These are phyloP conservation scores for Plantago lanceolata DNA, from an alignment of 305 asterid species.

Conservation along the genomic window DNA sequence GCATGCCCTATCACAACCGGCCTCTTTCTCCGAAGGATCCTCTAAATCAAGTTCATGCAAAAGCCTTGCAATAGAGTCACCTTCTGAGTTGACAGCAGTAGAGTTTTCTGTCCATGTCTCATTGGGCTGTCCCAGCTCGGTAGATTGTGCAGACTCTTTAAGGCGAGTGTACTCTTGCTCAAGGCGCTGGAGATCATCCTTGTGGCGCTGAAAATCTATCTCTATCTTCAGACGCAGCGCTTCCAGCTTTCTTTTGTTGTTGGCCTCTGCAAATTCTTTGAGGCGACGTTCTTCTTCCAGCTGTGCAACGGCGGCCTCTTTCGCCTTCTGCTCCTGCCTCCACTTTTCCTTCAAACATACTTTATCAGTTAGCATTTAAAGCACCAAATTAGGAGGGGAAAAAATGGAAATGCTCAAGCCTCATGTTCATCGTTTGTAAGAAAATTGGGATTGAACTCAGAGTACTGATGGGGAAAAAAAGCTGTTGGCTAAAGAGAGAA, in stretches of 20 bases:
- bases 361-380: constrained; percentile 15
- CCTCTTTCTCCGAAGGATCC: constrained; percentile 41
- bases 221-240: constrained; percentile 73
- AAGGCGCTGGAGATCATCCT: constrained; percentile 81
- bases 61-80: constrained; percentile 50
- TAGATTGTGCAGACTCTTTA: constrained; percentile 44
- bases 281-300: constrained; percentile 70
- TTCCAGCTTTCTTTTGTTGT: constrained; percentile 72
- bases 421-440: too few relatives aligned
- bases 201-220: constrained; percentile 87
- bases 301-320: constrained; percentile 49
- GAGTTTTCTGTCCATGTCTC: constrained; percentile 37
- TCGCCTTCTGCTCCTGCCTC: constrained; percentile 70
- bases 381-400: background rate
- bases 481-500: too few relatives aligned
- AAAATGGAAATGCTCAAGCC: too few relatives aligned
- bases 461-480: too few relatives aligned
- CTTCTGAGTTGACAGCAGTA: constrained; percentile 35
- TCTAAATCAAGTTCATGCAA: constrained; percentile 55
- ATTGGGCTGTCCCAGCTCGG: constrained; percentile 43
- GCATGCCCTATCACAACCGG: constrained; percentile 56
- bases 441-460: too few relatives aligned
- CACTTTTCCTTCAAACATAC: constrained; percentile 59
- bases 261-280: constrained; percentile 71
- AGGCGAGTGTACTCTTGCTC: constrained; percentile 83